Base-by-base conservation (phyloP, 75 land plant species). In the Sequoiadendron giganteum region DNA sequence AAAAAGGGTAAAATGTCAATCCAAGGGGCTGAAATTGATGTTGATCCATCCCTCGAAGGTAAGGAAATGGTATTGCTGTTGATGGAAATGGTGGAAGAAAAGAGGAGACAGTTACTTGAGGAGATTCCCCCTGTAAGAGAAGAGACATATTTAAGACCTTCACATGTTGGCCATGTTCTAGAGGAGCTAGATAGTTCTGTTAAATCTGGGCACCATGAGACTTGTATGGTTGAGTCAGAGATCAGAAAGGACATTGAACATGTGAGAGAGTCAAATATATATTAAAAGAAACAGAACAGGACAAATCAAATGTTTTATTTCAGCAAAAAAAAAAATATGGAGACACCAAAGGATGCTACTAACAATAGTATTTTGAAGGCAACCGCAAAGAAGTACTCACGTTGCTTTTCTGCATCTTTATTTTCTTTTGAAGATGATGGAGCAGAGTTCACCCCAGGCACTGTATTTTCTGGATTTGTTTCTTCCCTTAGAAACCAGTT, bases 371-470 rank as follows among this genome's bases (percentile, higher is more conserved):
- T 92, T 55, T 95, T 95, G n/a, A 98, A 97, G 85, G 88, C 95
- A 75, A 90, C 89, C 86, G 86, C 94, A 83, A 98, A 98, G 87
- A 97, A 92, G 89, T 98, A 99, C 38, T 98, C 99, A 80, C 95
- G 99, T 39, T 98, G 95, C 84, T 97, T 97, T 89, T 91, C 99
- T 85, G 99, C 99, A 47, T 98, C 99, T 54, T 98, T 95, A 86
- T 98, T 98, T 86, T 97, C 99, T 54, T 94, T 90, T 79, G 88
- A 90, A 73, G 95, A 87, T 85, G 99, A 98, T 90, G 99, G 87
- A 54, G 89, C 89, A 68, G 99, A 94, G 85, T 94, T 93, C 84
- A 90, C 97, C 14, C 96, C 95, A 40, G 86, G 91, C 47, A 92
- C 93, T 49, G 85, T 95, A 52, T 95, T 97, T 88, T 90, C 89